phyloP scores from a whole-genome alignment of 2,329 filamentous ascomycete genomes.

The Fusarium hostae region DNA sequence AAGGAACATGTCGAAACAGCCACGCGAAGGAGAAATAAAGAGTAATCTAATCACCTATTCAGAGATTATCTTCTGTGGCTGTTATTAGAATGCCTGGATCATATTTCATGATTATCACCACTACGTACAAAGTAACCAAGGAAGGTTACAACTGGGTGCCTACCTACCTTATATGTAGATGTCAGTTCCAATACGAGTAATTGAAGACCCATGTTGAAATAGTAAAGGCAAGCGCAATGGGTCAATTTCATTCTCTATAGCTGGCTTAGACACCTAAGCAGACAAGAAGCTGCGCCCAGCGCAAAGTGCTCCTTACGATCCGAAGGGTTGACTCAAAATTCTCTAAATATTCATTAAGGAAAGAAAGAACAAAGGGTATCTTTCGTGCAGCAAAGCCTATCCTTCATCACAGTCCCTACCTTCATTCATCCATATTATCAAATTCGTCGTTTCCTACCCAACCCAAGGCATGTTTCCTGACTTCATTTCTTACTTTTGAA shows the following conservation, averaged over 20 bases:
- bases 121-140: not conserved
- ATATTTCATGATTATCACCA: not conserved
- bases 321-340: not conserved
- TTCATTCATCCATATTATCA: not conserved
- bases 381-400: conserved; percentile 1
- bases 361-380: conserved; percentile 22
- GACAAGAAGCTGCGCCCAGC: conserved; percentile 1
- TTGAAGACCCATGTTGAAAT: not conserved
- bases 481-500: conserved; percentile 43
- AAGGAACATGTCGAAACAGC: not conserved
- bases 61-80: not conserved
- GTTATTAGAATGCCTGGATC: not conserved
- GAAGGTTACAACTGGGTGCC: too few species aligned
- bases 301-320: not conserved
- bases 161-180: not conserved
- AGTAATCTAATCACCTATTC: too few species aligned
- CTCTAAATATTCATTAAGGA: conserved; percentile 4
- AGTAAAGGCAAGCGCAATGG: not conserved
- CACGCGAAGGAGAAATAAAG: not conserved
- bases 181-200: not conserved
- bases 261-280: not conserved
- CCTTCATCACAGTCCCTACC: not conserved
- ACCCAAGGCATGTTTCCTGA: not conserved
- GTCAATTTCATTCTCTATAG: not conserved
- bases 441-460: not conserved